Base-by-base conservation (phyloP, 31 red algal species). In the Odonthalia washingtoniensis region DNA sequence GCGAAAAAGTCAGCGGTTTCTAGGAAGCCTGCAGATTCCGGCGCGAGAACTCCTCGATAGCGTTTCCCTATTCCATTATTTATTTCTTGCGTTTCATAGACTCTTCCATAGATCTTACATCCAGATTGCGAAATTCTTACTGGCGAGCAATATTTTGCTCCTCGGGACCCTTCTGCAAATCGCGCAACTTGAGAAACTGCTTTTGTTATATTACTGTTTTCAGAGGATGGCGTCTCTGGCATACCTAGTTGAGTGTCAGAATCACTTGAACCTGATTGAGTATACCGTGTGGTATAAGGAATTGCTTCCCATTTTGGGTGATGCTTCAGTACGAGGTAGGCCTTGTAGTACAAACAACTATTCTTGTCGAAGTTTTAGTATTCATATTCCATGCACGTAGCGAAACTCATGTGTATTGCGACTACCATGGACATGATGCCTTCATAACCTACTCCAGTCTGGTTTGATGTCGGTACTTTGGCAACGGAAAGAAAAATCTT, bases 11-110 rank as follows among this genome's bases (percentile, higher is more conserved):
- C 14, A 9, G n/a, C 72, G 14, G 84, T 77, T 40, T 87, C 84
- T 5, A 72, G 31, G 16, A 87, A 32, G 24, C 33, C 36, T 32
- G 57, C 73, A 14, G 84, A 70, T 64, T 87, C 84, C 49, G 44
- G 28, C 84, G 72, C 14, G 84, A 87, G 40, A 87, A 87, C 32
- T 3, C 65, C 24, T 26, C 70, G 49, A 87, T 78, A 17, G 84
- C 46, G 42, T 87, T 87, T 16, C 84, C 43, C 84, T 77, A 70
- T 45, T 87, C 72, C 3, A 77, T 4, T 21, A 42, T 53, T 67
- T 87, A 70, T 26, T 70, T 67, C 37, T 87, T 87, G 30, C 84
- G 84, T 72, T 87, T 87, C 45, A 53, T 53, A 21, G 84, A 87
- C 46, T 78, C 72, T 32, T 70, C 65, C 41, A 85, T 52, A 18